Conservation (phyloP, 1,284 basidiomycete genomes). For the Puccinia polysora region DNA sequence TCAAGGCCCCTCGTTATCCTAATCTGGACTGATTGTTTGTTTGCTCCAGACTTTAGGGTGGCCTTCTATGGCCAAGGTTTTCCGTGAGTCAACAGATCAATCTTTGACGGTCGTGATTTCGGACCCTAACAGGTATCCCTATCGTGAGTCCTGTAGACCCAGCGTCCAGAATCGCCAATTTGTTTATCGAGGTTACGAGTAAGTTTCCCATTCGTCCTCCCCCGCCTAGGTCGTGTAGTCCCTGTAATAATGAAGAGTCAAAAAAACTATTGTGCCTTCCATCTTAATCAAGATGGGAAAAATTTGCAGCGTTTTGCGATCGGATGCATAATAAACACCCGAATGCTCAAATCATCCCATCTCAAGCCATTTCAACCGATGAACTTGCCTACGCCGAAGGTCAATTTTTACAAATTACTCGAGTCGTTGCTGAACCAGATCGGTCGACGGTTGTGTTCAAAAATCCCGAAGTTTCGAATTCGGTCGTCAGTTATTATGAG, state of each 20-base stretch:
- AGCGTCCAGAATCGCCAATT: slow-evolving; percentile 54
- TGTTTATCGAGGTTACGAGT: slow-evolving; percentile 77
- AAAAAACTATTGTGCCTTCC: not conserved
- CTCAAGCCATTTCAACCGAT: slow-evolving; percentile 69
- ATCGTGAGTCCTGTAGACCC: slow-evolving; percentile 53
- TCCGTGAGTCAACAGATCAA: slow-evolving; percentile 66
- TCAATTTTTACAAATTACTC: slow-evolving; percentile 70
- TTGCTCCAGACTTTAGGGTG: slow-evolving; percentile 81
- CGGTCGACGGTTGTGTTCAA: slow-evolving; percentile 71
- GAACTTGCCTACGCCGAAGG: slow-evolving; percentile 74
- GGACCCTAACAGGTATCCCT: not conserved
- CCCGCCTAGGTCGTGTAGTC: not conserved
- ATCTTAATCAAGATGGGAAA: slow-evolving; percentile 16
- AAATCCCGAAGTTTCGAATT: slow-evolving; percentile 73
- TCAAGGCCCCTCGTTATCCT: slow-evolving; percentile 64
- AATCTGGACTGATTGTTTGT: slow-evolving; percentile 48
- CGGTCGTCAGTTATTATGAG: slow-evolving; percentile 79
- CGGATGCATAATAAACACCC: slow-evolving; percentile 87
- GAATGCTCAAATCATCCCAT: slow-evolving; percentile 73
- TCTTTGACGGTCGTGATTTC: slow-evolving; percentile 58
- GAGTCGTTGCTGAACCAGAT: slow-evolving; percentile 80
- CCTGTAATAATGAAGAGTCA: not conserved
- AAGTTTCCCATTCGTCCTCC: slow-evolving; percentile 58
- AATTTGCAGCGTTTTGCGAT: slow-evolving; percentile 66
- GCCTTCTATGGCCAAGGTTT: slow-evolving; percentile 81